Conservation (phyloP, 305 asterid species). For the Fraxinus baroniana region DNA sequence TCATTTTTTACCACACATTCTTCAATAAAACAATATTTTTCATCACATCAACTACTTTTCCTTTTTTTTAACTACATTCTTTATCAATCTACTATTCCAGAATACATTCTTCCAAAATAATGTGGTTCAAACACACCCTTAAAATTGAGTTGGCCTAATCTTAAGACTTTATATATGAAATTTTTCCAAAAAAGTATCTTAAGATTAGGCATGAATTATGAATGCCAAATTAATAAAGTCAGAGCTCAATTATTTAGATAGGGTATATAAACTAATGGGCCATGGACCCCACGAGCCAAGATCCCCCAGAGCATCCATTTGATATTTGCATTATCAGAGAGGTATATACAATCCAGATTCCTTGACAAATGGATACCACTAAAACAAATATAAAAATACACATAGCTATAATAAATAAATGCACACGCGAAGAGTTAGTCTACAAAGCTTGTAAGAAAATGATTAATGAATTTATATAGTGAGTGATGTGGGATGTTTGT, state of each 20-base stretch:
- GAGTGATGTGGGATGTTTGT: conserved; percentile 21
- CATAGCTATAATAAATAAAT: neutral
- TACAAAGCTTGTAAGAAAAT: conserved; percentile 7
- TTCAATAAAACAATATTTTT: too few relatives aligned
- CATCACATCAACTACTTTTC: too few relatives aligned
- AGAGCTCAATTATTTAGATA: conserved; percentile 31
- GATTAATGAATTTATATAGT: neutral
- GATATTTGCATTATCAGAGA: conserved; percentile 25
- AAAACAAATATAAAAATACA: neutral
- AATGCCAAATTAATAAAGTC: conserved; percentile 24
- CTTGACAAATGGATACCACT: neutral
- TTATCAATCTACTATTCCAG: too few relatives aligned
- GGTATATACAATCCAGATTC: conserved; percentile 39
- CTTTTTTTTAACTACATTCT: too few relatives aligned
- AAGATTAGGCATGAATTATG: neutral
- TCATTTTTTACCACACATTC: too few relatives aligned
- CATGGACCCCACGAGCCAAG: neutral
- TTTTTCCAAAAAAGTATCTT: neutral
- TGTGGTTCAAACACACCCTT: too few relatives aligned
- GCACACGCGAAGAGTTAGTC: conserved; percentile 8
- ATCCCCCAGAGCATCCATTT: conserved; percentile 24
- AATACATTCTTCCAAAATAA: too few relatives aligned
- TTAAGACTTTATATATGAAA: too few relatives aligned
- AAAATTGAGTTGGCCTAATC: too few relatives aligned
- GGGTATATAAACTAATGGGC: neutral